phyloP scores from a whole-genome alignment of 257 asterid genomes.

The Coffea eugenioides region DNA sequence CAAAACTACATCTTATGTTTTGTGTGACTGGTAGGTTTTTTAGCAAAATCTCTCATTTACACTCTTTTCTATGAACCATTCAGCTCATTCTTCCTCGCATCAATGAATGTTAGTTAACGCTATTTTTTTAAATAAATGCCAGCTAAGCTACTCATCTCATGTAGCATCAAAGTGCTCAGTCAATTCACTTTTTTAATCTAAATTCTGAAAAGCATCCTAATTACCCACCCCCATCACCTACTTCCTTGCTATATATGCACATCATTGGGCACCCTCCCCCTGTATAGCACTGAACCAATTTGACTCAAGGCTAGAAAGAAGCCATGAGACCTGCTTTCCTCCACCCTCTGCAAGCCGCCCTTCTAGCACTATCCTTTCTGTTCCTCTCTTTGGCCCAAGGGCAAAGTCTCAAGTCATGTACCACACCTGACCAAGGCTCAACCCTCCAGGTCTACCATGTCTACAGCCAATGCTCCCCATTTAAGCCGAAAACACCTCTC shows the following conservation, averaged over 20 bases:
- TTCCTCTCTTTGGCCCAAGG: conserved; percentile 30
- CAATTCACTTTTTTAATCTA: too few species aligned
- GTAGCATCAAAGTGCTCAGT: too few species aligned
- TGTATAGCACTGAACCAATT: neutral
- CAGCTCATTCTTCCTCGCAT: too few species aligned
- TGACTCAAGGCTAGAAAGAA: neutral
- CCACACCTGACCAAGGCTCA: conserved; percentile 36
- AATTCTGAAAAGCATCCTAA: too few species aligned
- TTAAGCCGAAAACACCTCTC: conserved; percentile 32
- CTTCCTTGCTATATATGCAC: neutral
- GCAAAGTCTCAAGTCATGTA: conserved; percentile 32
- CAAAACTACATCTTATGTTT: too few species aligned
- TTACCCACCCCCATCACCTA: neutral
- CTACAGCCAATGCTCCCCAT: conserved; percentile 69
- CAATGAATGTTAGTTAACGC: too few species aligned
- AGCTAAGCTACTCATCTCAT: too few species aligned
- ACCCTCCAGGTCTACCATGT: conserved; percentile 62
- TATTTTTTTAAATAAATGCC: too few species aligned
- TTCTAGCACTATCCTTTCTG: conserved; percentile 27
- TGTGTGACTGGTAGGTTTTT: too few species aligned
- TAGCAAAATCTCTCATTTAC: too few species aligned
- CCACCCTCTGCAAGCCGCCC: neutral
- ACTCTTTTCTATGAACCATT: too few species aligned
- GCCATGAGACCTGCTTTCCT: conserved; percentile 10
- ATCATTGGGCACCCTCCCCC: neutral